Conservation (phyloP, 2,329 filamentous ascomycete species). For the Trichoderma oligosporum region DNA sequence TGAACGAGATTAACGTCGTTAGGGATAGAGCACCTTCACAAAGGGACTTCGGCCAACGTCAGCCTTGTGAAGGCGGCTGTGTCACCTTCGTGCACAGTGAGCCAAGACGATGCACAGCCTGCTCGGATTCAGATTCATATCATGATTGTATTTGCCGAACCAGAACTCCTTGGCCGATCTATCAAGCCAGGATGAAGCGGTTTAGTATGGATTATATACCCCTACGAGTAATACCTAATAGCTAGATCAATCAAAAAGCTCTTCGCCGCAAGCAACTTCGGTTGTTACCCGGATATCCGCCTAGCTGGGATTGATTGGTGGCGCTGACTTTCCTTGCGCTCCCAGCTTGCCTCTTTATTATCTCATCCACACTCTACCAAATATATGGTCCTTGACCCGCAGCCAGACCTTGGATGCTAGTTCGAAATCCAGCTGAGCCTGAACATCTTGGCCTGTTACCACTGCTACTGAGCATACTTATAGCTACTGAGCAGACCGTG, state of each 20-base stretch:
- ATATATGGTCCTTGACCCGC: neutral
- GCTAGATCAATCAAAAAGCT: neutral
- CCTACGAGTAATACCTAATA: no score
- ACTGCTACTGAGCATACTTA: neutral
- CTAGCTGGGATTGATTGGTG: constrained; percentile 6
- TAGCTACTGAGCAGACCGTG: constrained; percentile 1
- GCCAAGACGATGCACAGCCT: no score
- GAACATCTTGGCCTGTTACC: neutral
- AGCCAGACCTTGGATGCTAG: constrained; percentile 1
- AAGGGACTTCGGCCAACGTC: constrained; percentile 4
- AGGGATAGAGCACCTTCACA: neutral
- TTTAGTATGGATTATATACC: no score
- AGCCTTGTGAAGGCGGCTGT: constrained; percentile 9
- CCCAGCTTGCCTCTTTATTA: neutral
- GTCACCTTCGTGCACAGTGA: neutral
- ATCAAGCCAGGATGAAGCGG: neutral
- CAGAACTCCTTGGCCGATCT: no score
- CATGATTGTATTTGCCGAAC: no score
- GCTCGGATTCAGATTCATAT: no score
- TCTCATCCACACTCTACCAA: neutral
- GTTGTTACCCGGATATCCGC: constrained; percentile 12
- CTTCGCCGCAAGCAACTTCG: neutral
- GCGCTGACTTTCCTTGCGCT: neutral
- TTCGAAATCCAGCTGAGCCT: neutral
- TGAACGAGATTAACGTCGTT: constrained; percentile 11